Conservation (phyloP, 345 rosid species). For the Melastoma malabathricum region DNA sequence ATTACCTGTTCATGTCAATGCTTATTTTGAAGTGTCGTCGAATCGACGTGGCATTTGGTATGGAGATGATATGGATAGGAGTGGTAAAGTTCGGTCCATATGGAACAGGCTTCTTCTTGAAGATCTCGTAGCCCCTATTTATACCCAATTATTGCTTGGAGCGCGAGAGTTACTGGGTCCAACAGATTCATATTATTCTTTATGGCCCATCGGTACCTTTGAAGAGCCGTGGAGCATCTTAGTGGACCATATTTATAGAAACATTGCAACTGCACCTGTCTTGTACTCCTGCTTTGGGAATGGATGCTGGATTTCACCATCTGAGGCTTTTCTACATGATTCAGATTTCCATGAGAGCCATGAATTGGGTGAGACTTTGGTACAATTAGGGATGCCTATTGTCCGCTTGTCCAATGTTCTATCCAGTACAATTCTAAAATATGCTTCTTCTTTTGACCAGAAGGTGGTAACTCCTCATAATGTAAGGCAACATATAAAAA, state of each 20-base stretch:
- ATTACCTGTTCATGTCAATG: slow-evolving; percentile 73
- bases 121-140: slow-evolving; percentile 75
- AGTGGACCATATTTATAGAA: slow-evolving; percentile 67
- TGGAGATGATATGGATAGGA: slow-evolving; percentile 95
- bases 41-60: slow-evolving; percentile 98
- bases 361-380: slow-evolving; percentile 64
- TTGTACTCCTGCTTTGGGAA: slow-evolving; percentile 58
- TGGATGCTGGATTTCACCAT: slow-evolving; percentile 74
- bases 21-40: slow-evolving; percentile 91
- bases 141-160: slow-evolving; percentile 46
- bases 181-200: slow-evolving; percentile 46
- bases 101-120: slow-evolving; percentile 95
- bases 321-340: slow-evolving; percentile 79
- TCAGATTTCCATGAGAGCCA: slow-evolving; percentile 51
- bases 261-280: slow-evolving; percentile 40
- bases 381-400: slow-evolving; percentile 71
- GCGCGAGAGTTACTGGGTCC: slow-evolving; percentile 56
- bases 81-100: slow-evolving; percentile 85
- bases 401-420: slow-evolving; percentile 59
- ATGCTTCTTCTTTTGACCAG: slow-evolving; percentile 41
- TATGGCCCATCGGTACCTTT: slow-evolving; percentile 76
- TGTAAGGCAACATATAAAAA: slow-evolving; percentile 59
- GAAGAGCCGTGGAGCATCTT: slow-evolving; percentile 93
- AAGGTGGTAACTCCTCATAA: slow-evolving; percentile 79
- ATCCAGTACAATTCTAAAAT: slow-evolving; percentile 61